Conservation (phyloP, 2,329 filamentous ascomycete species). For the Alternaria sp. region DNA sequence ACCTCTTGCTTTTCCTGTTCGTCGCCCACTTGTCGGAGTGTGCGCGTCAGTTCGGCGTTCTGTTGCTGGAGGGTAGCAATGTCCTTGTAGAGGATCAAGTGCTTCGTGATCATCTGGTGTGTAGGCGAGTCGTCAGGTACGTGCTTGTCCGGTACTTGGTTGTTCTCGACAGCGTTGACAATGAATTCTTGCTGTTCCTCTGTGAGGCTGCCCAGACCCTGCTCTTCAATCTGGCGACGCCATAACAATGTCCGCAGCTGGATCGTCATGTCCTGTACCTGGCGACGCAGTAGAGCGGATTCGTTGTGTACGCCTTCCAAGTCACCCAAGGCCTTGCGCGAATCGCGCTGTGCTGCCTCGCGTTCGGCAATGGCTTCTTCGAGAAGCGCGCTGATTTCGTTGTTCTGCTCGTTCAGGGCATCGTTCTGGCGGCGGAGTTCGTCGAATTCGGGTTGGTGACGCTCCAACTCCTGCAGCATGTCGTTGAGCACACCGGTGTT, state of each 20-base stretch:
- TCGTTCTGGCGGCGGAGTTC: conserved; percentile 83
- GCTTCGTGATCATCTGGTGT: conserved; percentile 85
- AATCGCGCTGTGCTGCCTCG: conserved; percentile 77
- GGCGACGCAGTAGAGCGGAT: conserved; percentile 78
- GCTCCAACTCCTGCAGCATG: conserved; percentile 83
- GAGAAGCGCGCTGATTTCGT: conserved; percentile 77
- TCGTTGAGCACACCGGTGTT: conserved; percentile 81
- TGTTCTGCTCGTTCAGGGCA: conserved; percentile 77
- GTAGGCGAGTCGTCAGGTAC: conserved; percentile 78
- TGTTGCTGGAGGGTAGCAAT: conserved; percentile 84
- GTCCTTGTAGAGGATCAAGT: conserved; percentile 87
- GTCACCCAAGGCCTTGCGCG: conserved; percentile 78
- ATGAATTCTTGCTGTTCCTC: conserved; percentile 76
- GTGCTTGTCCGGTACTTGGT: conserved; percentile 72
- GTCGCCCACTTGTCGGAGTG: conserved; percentile 83
- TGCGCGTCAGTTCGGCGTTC: conserved; percentile 81
- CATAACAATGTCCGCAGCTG: conserved; percentile 91
- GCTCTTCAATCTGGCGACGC: conserved; percentile 81
- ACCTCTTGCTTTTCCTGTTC: conserved; percentile 93
- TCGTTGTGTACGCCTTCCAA: conserved; percentile 69
- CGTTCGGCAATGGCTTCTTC: conserved; percentile 82
- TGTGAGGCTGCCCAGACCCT: conserved; percentile 74
- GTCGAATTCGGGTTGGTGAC: conserved; percentile 84
- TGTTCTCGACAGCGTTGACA: conserved; percentile 72
- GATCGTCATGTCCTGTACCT: conserved; percentile 85